Evolutionary conservation across 192 early-diverging fungal species (phyloP).

Genomic region (Dissophora ornata): DNA sequence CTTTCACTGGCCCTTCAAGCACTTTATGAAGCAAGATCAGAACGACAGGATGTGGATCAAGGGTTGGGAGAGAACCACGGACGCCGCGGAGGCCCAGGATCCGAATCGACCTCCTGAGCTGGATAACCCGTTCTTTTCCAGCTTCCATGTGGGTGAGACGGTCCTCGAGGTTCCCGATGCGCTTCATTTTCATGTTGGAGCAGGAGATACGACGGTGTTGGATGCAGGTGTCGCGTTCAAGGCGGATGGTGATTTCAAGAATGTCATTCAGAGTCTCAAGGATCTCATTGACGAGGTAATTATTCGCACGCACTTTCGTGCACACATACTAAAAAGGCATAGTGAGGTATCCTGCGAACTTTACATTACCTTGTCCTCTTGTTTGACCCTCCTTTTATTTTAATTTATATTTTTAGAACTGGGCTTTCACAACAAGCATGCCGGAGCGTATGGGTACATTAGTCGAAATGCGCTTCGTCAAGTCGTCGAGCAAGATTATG

Average conservation of each 20-base stretch:
- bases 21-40: constrained; percentile 6
- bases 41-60: constrained; percentile 53
- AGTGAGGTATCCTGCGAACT: too few relatives aligned
- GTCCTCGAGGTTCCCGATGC: constrained; percentile 23
- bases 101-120: constrained; percentile 9
- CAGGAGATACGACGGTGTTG: constrained; percentile 9
- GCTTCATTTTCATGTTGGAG: constrained; percentile 33
- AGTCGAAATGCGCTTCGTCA: constrained; percentile 39
- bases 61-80: constrained; percentile 36
- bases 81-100: constrained; percentile 1
- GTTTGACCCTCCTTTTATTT: too few relatives aligned
- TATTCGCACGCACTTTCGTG: too few relatives aligned
- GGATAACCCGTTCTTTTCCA: constrained; percentile 38
- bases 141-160: constrained; percentile 5
- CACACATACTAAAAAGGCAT: not conserved
- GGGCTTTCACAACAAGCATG: constrained; percentile 22
- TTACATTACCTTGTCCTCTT: too few relatives aligned
- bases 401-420: constrained; percentile 24
- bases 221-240: constrained; percentile 25
- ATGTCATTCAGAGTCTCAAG: constrained; percentile 4
- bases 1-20: constrained; percentile 56
- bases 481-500: constrained; percentile 35
- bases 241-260: constrained; percentile 29
- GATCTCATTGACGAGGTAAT: constrained; percentile 33
- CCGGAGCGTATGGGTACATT: constrained; percentile 18